A percentile compares a stretch with the other conserved stretches of the same genome.
Evolutionary conservation across 2,329 filamentous ascomycete genomes (phyloP).

Genomic region (Chaetomiaceae sp.): DNA sequence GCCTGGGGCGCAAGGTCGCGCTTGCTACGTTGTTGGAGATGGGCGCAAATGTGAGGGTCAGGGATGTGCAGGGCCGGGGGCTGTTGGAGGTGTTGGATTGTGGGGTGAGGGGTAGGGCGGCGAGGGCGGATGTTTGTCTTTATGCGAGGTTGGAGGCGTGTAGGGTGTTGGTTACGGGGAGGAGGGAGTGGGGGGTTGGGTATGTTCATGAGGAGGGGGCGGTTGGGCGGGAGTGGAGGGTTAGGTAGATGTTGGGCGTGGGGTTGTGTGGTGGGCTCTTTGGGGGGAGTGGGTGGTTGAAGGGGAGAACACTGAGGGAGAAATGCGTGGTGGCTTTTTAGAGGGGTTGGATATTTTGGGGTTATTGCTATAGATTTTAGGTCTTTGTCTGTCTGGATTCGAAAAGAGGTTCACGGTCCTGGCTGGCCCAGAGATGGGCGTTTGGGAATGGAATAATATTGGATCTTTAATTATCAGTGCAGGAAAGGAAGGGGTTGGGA

Average conservation of each 20-base stretch:
- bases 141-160: constrained; percentile 33
- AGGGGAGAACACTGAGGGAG: too few relatives aligned
- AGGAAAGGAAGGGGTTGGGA: too few relatives aligned
- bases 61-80: constrained; percentile 41
- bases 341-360: too few relatives aligned
- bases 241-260: neutral
- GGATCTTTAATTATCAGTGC: too few relatives aligned
- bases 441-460: too few relatives aligned
- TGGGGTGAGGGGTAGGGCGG: neutral
- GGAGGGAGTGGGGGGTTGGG: constrained; percentile 28
- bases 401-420: too few relatives aligned
- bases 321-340: too few relatives aligned
- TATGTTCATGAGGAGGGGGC: constrained; percentile 4
- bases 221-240: constrained; percentile 9
- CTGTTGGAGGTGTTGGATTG: constrained; percentile 44
- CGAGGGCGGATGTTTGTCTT: constrained; percentile 26
- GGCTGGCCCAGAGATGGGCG: too few relatives aligned
- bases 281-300: too few relatives aligned
- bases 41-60: constrained; percentile 44
- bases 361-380: too few relatives aligned
- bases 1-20: constrained; percentile 49
- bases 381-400: too few relatives aligned
- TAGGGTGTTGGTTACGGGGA: constrained; percentile 29
- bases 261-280: too few relatives aligned
- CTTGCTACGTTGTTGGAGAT: constrained; percentile 42